Percentiles rank a stretch among this genome's conserved stretches.
Conservation (phyloP, 176 grass and related monocot genomes). For the Triticum monococcum region DNA sequence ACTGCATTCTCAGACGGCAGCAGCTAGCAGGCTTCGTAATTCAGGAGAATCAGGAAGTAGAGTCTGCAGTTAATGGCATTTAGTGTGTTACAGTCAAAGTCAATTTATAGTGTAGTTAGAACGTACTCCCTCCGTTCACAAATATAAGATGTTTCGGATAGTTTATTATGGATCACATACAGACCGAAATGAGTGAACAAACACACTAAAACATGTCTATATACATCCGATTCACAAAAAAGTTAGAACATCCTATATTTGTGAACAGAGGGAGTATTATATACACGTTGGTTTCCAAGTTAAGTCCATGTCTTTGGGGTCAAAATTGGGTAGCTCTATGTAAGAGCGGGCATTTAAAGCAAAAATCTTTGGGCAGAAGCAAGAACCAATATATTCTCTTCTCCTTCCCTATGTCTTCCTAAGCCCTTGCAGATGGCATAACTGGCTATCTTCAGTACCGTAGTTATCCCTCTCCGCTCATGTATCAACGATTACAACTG, state of each 20-base stretch:
- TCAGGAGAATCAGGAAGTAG: not conserved
- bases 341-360: not conserved
- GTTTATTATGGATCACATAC: too few species aligned
- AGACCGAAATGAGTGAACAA: too few species aligned
- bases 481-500: not conserved
- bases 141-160: too few species aligned
- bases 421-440: not conserved
- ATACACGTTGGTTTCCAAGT: not conserved
- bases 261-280: not conserved
- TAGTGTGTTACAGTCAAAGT: not conserved
- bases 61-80: not conserved
- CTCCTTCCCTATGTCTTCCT: not conserved
- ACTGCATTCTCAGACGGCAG: not conserved
- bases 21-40: not conserved
- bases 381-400: not conserved
- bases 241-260: too few species aligned
- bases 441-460: not conserved
- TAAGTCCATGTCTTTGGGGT: not conserved
- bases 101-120: not conserved
- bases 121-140: too few species aligned
- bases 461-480: not conserved
- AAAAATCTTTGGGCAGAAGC: not conserved
- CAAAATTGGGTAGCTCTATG: not conserved
- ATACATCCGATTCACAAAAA: too few species aligned
- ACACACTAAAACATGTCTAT: too few species aligned